Conservation (phyloP, 148 eudicot genomes). For the Persicaria maculosa region DNA sequence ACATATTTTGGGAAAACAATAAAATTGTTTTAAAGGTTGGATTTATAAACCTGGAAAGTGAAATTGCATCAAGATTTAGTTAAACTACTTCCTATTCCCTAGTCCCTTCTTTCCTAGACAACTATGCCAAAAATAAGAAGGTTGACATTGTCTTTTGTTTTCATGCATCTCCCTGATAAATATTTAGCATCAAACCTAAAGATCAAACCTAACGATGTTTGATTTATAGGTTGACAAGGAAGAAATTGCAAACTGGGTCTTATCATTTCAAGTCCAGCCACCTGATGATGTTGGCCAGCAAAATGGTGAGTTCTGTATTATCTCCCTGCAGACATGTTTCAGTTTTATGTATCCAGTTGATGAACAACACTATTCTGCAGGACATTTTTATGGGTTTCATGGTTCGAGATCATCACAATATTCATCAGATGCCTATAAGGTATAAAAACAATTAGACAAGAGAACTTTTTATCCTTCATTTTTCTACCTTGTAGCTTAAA, state of each 20-base stretch:
- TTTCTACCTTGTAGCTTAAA: background rate
- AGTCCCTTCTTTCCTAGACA: no score
- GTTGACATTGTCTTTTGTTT: background rate
- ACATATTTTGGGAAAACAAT: background rate
- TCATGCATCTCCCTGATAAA: background rate
- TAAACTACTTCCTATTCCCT: background rate
- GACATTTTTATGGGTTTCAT: conserved; percentile 80
- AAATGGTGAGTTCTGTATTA: conserved; percentile 32
- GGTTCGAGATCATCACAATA: conserved; percentile 88
- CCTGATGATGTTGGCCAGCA: conserved; percentile 28
- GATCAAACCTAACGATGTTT: conserved; percentile 5
- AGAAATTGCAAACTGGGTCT: conserved; percentile 57
- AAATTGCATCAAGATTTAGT: background rate
- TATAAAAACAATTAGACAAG: conserved; percentile 16
- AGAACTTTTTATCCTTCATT: background rate
- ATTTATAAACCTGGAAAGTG: background rate
- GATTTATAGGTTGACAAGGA: conserved; percentile 57
- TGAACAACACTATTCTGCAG: conserved; percentile 30
- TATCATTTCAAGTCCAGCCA: conserved; percentile 73
- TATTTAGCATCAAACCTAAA: background rate
- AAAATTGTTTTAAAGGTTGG: background rate
- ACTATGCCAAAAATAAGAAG: background rate
- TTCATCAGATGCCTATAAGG: conserved; percentile 40
- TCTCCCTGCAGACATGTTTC: background rate
- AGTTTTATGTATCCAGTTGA: conserved; percentile 9